Evolutionary conservation across 192 early-diverging fungal genomes (phyloP).

Genomic region (Dispira parvispora): DNA sequence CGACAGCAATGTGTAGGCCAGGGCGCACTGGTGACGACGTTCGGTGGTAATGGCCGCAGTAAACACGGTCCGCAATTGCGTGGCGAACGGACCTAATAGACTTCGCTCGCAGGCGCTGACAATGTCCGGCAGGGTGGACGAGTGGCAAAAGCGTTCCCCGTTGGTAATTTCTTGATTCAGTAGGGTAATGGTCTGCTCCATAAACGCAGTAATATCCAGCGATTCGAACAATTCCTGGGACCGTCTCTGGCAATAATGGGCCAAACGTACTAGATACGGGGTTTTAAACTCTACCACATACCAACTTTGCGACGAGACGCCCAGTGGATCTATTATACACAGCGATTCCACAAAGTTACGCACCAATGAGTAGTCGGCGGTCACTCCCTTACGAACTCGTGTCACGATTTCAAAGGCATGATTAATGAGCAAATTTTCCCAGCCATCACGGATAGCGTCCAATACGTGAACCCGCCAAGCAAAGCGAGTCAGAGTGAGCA

Average conservation of each 20-base stretch:
- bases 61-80: not conserved
- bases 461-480: not conserved
- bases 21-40: not conserved
- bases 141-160: not conserved
- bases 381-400: not conserved
- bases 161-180: not conserved
- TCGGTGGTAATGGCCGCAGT: not conserved
- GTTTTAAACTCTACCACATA: constrained; percentile 3
- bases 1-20: not conserved
- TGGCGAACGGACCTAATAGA: not conserved
- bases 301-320: not conserved
- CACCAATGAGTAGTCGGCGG: not conserved
- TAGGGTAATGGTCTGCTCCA: not conserved
- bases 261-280: not conserved
- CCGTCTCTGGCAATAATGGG: not conserved
- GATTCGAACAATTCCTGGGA: not conserved
- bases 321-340: not conserved
- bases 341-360: not conserved
- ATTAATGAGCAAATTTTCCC: not conserved
- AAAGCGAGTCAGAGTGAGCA: not conserved
- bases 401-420: constrained; percentile 3
- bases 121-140: not conserved
- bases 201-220: not conserved
- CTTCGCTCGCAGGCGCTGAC: not conserved
- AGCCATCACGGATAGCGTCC: not conserved